A percentile compares a stretch with the other conserved stretches of the same genome.
Evolutionary conservation across 2,329 filamentous ascomycete species (phyloP).

Genomic region (Cordyceps javanica): DNA sequence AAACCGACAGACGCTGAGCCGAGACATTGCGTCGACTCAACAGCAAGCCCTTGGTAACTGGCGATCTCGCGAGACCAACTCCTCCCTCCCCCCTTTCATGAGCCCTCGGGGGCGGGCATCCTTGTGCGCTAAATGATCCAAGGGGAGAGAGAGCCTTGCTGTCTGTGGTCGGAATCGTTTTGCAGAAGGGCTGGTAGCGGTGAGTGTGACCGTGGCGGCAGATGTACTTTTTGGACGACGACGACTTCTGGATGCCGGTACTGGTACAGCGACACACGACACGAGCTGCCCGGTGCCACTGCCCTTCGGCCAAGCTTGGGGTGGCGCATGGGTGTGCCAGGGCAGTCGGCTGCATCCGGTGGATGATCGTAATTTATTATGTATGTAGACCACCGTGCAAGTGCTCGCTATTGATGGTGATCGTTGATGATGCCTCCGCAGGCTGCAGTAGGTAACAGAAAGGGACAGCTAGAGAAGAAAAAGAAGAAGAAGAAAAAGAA

Average conservation of each 20-base stretch:
- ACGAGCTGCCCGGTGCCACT: too few relatives aligned
- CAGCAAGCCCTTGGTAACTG: neutral
- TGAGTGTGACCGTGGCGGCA: neutral
- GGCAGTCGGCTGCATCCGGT: constrained; percentile 6
- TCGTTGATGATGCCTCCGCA: too few relatives aligned
- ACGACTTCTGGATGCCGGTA: too few relatives aligned
- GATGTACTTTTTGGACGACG: too few relatives aligned
- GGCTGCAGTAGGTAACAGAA: too few relatives aligned
- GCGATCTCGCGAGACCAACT: too few relatives aligned
- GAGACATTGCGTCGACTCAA: neutral
- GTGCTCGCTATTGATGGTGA: neutral
- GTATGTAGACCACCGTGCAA: neutral
- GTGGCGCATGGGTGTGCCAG: too few relatives aligned
- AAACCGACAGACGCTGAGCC: neutral
- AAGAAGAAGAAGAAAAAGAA: too few relatives aligned
- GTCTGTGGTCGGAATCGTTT: neutral
- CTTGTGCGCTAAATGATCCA: too few relatives aligned
- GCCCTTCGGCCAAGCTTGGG: too few relatives aligned
- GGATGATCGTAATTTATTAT: constrained; percentile 8
- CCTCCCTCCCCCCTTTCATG: neutral
- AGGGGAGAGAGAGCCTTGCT: neutral
- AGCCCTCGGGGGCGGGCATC: neutral
- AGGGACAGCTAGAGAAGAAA: too few relatives aligned
- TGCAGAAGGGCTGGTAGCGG: neutral
- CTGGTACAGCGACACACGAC: too few relatives aligned